phyloP scores from a whole-genome alignment of 2,329 filamentous ascomycete genomes.

The Raffaelea ambrosiae region DNA sequence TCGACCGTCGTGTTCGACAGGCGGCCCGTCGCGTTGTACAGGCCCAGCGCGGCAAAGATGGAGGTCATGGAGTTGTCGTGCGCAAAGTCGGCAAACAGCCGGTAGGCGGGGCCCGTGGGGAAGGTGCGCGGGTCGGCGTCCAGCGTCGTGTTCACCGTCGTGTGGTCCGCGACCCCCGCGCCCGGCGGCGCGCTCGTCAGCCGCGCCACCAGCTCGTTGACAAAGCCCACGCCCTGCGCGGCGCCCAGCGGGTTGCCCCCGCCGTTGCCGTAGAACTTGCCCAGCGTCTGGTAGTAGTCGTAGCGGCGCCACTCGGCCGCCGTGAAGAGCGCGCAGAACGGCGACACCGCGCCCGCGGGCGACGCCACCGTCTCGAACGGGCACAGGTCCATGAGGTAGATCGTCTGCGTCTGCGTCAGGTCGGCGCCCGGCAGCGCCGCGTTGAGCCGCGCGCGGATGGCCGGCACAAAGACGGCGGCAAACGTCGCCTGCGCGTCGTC shows the following conservation, averaged over 20 bases:
- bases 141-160: constrained; percentile 68
- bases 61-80: constrained; percentile 82
- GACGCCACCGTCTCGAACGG: constrained; percentile 70
- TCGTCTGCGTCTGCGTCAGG: constrained; percentile 51
- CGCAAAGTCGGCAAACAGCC: constrained; percentile 77
- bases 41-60: constrained; percentile 65
- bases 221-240: constrained; percentile 78
- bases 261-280: constrained; percentile 76
- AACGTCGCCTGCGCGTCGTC: constrained; percentile 46
- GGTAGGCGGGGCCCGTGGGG: constrained; percentile 47
- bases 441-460: constrained; percentile 63
- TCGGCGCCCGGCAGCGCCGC: constrained; percentile 57
- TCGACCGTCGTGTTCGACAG: constrained; percentile 42
- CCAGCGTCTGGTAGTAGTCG: constrained; percentile 68
- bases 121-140: constrained; percentile 60
- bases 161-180: constrained; percentile 52
- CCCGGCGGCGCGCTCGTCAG: constrained; percentile 52
- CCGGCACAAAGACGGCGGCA: constrained; percentile 52
- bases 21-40: constrained; percentile 61
- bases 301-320: constrained; percentile 65
- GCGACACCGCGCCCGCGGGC: constrained; percentile 40
- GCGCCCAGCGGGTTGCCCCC: constrained; percentile 69
- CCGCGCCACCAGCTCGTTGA: constrained; percentile 77
- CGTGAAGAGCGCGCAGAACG: constrained; percentile 70
- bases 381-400: constrained; percentile 80